phyloP scores from a whole-genome alignment of 371 early-diverging fungal species.

The Apophysomyces trapeziformis region DNA sequence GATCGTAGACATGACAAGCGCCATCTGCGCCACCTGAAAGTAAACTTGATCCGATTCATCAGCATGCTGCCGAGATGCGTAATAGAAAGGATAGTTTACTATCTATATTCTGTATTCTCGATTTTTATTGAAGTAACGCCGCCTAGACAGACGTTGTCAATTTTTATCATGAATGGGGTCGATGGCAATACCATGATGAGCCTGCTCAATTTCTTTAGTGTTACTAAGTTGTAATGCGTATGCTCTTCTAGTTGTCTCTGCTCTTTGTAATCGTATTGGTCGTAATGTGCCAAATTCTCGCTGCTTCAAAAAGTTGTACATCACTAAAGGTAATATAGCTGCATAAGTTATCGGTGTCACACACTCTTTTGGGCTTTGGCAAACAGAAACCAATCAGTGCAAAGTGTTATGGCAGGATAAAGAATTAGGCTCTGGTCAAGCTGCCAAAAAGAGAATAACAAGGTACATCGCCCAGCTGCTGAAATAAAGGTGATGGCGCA shows the following conservation, averaged over 20 bases:
- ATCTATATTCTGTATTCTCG: slow-evolving; percentile 63
- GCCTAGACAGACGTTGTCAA: slow-evolving; percentile 29
- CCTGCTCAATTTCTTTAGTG: slow-evolving; percentile 37
- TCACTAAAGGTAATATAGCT: background rate
- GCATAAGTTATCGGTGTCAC: too few relatives aligned
- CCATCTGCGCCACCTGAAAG: slow-evolving; percentile 74
- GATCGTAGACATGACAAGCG: slow-evolving; percentile 72
- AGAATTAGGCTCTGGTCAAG: too few relatives aligned
- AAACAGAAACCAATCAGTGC: too few relatives aligned
- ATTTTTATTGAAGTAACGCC: slow-evolving; percentile 60
- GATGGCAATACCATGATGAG: slow-evolving; percentile 37
- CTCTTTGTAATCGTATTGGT: slow-evolving; percentile 36
- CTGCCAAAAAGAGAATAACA: too few relatives aligned
- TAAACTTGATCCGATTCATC: slow-evolving; percentile 39
- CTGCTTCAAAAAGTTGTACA: slow-evolving; percentile 43
- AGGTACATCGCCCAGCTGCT: too few relatives aligned
- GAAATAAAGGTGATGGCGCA: too few relatives aligned
- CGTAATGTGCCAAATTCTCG: slow-evolving; percentile 38
- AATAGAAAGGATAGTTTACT: slow-evolving; percentile 42
- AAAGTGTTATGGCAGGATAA: too few relatives aligned
- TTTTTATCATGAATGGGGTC: background rate
- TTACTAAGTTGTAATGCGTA: slow-evolving; percentile 42
- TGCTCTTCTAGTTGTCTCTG: slow-evolving; percentile 41
- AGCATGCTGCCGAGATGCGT: background rate
- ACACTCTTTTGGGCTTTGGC: too few relatives aligned